Percentiles rank a stretch among this genome's conserved stretches.
Evolutionary conservation across 208 protist species (phyloP).

Genomic region (Leishmania mexicana): DNA sequence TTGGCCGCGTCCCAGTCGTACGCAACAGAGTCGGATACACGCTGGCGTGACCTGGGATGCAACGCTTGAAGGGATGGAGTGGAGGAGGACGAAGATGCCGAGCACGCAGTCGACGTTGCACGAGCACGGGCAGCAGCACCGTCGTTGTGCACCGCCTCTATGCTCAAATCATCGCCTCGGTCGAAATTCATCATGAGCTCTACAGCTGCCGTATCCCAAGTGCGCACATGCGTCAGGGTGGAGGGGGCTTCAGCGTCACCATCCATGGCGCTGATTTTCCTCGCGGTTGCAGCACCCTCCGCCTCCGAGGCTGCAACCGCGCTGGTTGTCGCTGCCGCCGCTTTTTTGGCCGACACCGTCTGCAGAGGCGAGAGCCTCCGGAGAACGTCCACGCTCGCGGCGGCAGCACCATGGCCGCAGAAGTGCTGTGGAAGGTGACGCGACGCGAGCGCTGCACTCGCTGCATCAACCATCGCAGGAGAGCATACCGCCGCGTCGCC

Average conservation of each 20-base stretch:
- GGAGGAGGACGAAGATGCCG: not conserved
- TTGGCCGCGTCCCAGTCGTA: slow-evolving; percentile 34
- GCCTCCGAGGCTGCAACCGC: not conserved
- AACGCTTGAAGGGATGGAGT: not conserved
- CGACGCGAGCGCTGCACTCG: not conserved
- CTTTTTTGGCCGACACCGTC: not conserved
- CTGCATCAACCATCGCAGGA: not conserved
- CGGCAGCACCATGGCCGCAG: not conserved
- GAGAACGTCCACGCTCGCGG: not conserved
- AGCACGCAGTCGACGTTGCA: slow-evolving; percentile 3
- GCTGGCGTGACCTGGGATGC: not conserved
- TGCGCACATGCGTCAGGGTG: not conserved
- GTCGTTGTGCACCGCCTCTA: not conserved
- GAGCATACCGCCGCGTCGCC: not conserved
- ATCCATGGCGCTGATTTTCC: not conserved
- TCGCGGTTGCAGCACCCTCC: too few relatives aligned
- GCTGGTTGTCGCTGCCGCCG: not conserved
- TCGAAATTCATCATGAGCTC: not conserved
- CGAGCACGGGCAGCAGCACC: not conserved
- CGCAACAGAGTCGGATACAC: slow-evolving; percentile 1
- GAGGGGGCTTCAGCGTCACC: not conserved
- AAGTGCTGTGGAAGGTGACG: not conserved
- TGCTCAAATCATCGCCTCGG: not conserved
- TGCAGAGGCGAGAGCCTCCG: not conserved
- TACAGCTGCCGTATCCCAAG: not conserved